Evolutionary conservation across 176 grass and related monocot genomes (phyloP), one percentile per base, ranked within the genome.

Genomic region (Oryza punctata): DNA sequence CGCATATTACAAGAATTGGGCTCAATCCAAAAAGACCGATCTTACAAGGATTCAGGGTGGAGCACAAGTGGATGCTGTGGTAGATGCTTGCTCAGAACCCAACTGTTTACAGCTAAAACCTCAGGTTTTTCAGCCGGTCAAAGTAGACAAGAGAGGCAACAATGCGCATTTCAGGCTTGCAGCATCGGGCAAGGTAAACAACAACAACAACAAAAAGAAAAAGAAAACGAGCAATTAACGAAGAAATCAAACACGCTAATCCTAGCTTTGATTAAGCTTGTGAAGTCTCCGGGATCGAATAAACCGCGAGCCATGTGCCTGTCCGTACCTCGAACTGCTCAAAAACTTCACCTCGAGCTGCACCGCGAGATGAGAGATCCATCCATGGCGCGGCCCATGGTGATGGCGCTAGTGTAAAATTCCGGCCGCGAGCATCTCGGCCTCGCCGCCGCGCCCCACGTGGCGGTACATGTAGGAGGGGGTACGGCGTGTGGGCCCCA

Each of bases 291-390:
- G 19, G 24, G 21, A 40, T 13, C 41, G 60, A 35, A 57, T 25
- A 25, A 41, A 28, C 32, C 3, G 84, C 40, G 76, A 73, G 73
- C 69, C 57, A 72, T 80, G 69, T 69, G 84, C 85, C 60, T 6
- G 49, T 18, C 78, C 70, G 70, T 69, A 81, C 85, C 72, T 76
- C 72, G 63, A 81, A 72, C 72, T 25, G 72, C 63, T 47, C 63
- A 54, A 52, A 32, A 26, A 18, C 54, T 13, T 10, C 33, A 10
- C 60, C 13, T 2, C 50, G 57, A 23, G 57, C 16, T 18, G 41
- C 30, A 32, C 30, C 30, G 30, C 30, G 30, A 32, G 30, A 32
- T 3, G 30, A 32, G n/a, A 1, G 72, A 19, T 29, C 12, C 47
- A 66, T 67, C 14, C 13, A 8, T 78, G 27, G 49, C 49, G 49